These are phyloP conservation scores for Pythium diclinum DNA, from an alignment of 352 stramenopile species.

Conservation along the genomic window DNA sequence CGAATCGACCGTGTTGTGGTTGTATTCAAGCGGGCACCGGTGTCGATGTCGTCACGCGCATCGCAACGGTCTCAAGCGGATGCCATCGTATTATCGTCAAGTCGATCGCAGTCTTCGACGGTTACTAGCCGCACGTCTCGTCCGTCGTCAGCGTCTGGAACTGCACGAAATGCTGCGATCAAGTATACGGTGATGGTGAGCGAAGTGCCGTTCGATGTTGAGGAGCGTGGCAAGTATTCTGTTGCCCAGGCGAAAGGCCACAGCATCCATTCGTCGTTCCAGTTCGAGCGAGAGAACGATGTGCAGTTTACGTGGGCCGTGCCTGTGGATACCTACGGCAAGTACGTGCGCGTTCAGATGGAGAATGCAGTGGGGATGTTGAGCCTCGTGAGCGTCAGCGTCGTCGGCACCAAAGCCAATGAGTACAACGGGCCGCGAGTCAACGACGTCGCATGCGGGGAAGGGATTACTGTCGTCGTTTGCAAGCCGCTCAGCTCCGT, in stretches of 20 bases:
- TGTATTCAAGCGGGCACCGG: conserved; percentile 22
- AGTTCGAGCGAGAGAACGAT: conserved; percentile 24
- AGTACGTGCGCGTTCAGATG: conserved; percentile 61
- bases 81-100: conserved; percentile 12
- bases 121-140: conserved; percentile 6
- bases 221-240: conserved; percentile 62
- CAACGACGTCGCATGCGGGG: conserved; percentile 50
- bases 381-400: conserved; percentile 41
- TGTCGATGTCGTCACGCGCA: conserved; percentile 12
- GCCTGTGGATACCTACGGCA: conserved; percentile 53
- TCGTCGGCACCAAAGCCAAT: conserved; percentile 39
- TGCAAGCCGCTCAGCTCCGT: conserved; percentile 38
- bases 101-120: conserved; percentile 11
- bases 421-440: conserved; percentile 58
- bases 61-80: conserved; percentile 14
- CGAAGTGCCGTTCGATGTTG: conserved; percentile 50
- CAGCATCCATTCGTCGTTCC: conserved; percentile 48
- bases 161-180: conserved; percentile 1
- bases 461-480: conserved; percentile 54
- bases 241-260: conserved; percentile 48
- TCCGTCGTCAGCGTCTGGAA: conserved; percentile 4
- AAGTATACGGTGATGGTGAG: conserved; percentile 59
- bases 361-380: conserved; percentile 52
- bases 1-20: conserved; percentile 46
- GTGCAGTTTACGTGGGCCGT: conserved; percentile 38